Conservation (phyloP, 2,329 filamentous ascomycete genomes). For the Botrytis deweyae region DNA sequence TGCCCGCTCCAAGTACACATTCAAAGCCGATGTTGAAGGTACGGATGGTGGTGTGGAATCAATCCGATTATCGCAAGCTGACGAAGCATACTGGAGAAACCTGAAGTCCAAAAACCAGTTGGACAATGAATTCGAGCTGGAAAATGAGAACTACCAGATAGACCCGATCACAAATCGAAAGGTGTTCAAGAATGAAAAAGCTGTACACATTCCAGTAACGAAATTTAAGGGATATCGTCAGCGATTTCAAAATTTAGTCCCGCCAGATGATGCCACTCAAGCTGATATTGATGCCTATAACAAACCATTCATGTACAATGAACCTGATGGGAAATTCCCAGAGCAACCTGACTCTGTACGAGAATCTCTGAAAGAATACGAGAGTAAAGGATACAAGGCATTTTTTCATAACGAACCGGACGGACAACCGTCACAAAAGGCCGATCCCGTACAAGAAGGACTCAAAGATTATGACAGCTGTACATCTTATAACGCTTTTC, state of each 20-base stretch:
- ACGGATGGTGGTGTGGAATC: slow-evolving; percentile 10
- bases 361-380: slow-evolving; percentile 43
- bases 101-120: background rate
- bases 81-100: slow-evolving; percentile 3
- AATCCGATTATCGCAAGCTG: slow-evolving; percentile 6
- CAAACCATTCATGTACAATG: slow-evolving; percentile 40
- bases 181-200: slow-evolving; percentile 36
- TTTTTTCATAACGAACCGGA: slow-evolving; percentile 34
- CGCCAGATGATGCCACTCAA: slow-evolving; percentile 26
- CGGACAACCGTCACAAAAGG: slow-evolving; percentile 28
- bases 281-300: slow-evolving; percentile 30
- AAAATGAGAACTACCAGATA: slow-evolving; percentile 45
- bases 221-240: slow-evolving; percentile 42
- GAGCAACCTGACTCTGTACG: slow-evolving; percentile 38
- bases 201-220: slow-evolving; percentile 31
- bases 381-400: slow-evolving; percentile 35
- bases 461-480: slow-evolving; percentile 31
- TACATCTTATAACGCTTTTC: slow-evolving; percentile 30
- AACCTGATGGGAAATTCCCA: slow-evolving; percentile 42
- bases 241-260: slow-evolving; percentile 38
- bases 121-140: background rate
- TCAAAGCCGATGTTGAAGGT: slow-evolving; percentile 15
- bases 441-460: slow-evolving; percentile 40
- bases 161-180: slow-evolving; percentile 61
- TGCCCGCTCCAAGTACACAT: background rate